Conservation (phyloP, 2,329 filamentous ascomycete species). For the Monilinia aucupariae region DNA sequence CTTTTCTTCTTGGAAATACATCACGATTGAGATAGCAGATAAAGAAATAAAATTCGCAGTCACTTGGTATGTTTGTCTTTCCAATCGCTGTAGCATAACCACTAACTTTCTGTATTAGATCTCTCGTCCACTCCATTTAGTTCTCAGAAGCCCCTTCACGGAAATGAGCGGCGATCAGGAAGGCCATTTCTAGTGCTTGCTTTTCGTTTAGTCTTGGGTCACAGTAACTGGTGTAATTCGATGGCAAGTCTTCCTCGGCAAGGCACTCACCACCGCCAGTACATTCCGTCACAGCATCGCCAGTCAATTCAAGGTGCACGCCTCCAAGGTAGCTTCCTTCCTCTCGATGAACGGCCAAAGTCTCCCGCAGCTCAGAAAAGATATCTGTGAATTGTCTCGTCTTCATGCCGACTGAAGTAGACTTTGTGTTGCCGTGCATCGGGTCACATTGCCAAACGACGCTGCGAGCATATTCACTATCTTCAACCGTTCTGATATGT, state of each 20-base stretch:
- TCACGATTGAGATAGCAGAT: not conserved
- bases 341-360: conserved; percentile 76
- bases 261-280: conserved; percentile 83
- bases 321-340: conserved; percentile 84
- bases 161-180: conserved; percentile 76
- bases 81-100: not conserved
- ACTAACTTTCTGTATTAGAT: not conserved
- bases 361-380: conserved; percentile 77
- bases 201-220: conserved; percentile 96
- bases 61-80: not conserved
- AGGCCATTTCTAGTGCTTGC: conserved; percentile 91
- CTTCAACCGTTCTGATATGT: conserved; percentile 85
- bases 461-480: conserved; percentile 57
- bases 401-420: conserved; percentile 75
- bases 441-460: conserved; percentile 99
- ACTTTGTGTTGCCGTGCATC: conserved; percentile 82
- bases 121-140: not conserved
- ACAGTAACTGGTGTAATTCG: conserved; percentile 94
- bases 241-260: conserved; percentile 78
- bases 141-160: conserved; percentile 16
- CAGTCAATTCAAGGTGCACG: conserved; percentile 90
- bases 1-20: not conserved
- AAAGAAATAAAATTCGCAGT: not conserved
- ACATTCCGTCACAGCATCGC: conserved; percentile 94
- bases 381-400: conserved; percentile 89